Percentiles rank a stretch among this genome's conserved stretches.
Conservation (phyloP, 2,329 filamentous ascomycete genomes). For the Clonostachys rosea region DNA sequence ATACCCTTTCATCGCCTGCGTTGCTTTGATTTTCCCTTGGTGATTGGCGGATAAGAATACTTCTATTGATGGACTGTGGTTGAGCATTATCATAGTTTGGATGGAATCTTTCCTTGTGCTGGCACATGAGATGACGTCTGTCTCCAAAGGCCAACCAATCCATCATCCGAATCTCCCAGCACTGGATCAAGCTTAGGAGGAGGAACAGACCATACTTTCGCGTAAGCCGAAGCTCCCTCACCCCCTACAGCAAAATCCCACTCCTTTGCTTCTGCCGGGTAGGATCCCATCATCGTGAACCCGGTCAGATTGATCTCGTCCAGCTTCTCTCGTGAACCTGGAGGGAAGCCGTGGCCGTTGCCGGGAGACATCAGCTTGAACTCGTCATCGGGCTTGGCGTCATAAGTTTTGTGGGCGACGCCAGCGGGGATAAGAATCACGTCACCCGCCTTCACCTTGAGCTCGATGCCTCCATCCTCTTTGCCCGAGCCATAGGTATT, state of each 20-base stretch:
- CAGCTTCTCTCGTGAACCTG: conserved; percentile 19
- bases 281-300: conserved; percentile 33
- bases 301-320: conserved; percentile 23
- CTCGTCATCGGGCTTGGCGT: conserved; percentile 18
- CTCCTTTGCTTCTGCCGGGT: conserved; percentile 26
- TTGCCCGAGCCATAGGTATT: conserved; percentile 24
- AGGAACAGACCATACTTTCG: conserved; percentile 36
- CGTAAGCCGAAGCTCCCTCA: conserved; percentile 20
- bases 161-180: conserved; percentile 1
- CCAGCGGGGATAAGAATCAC: conserved; percentile 54
- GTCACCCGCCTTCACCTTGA: conserved; percentile 41
- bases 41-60: no score
- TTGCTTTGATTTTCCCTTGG: no score
- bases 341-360: conserved; percentile 19
- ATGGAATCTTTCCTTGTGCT: no score
- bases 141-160: background rate
- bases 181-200: conserved; percentile 12
- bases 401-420: conserved; percentile 43
- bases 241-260: conserved; percentile 28
- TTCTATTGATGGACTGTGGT: no score
- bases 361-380: conserved; percentile 35
- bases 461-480: conserved; percentile 38
- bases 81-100: no score
- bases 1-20: no score
- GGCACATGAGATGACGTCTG: no score